Evolutionary conservation across 306 rosid species (phyloP).

Genomic region (Cyclanthera cordifolia): DNA sequence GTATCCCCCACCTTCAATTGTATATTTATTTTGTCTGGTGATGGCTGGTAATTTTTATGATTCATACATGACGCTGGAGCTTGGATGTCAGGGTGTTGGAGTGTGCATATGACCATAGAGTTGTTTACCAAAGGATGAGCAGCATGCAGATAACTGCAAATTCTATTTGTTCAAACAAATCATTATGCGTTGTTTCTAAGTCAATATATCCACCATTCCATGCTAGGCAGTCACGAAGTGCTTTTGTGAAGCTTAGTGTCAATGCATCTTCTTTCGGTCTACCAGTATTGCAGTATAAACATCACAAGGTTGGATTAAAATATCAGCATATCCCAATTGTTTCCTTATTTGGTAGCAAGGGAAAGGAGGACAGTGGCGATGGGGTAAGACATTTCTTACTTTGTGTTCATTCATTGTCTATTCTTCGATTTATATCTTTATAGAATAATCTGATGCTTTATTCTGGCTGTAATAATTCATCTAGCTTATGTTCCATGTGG

Average conservation of each 20-base stretch:
- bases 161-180: slow-evolving; percentile 13
- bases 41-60: neutral
- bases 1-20: neutral
- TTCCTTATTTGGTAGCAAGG: slow-evolving; percentile 43
- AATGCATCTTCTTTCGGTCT: slow-evolving; percentile 17
- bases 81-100: slow-evolving; percentile 17
- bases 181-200: slow-evolving; percentile 14
- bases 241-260: slow-evolving; percentile 2
- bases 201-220: slow-evolving; percentile 2
- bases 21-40: neutral
- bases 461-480: neutral
- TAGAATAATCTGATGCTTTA: neutral
- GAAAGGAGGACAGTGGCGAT: slow-evolving; percentile 36
- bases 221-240: slow-evolving; percentile 16
- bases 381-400: slow-evolving; percentile 27
- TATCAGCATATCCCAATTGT: slow-evolving; percentile 22
- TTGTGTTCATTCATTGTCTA: neutral
- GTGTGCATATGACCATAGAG: slow-evolving; percentile 17
- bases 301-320: neutral
- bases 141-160: slow-evolving; percentile 25
- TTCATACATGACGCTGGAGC: neutral
- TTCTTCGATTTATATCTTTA: neutral
- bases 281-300: slow-evolving; percentile 22
- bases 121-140: slow-evolving; percentile 30
- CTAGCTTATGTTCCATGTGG: neutral